A percentile compares a stretch with the other conserved stretches of the same genome.
Evolutionary conservation across 768 basidiomycete species (phyloP).

Genomic region (Arthromyces matolae): DNA sequence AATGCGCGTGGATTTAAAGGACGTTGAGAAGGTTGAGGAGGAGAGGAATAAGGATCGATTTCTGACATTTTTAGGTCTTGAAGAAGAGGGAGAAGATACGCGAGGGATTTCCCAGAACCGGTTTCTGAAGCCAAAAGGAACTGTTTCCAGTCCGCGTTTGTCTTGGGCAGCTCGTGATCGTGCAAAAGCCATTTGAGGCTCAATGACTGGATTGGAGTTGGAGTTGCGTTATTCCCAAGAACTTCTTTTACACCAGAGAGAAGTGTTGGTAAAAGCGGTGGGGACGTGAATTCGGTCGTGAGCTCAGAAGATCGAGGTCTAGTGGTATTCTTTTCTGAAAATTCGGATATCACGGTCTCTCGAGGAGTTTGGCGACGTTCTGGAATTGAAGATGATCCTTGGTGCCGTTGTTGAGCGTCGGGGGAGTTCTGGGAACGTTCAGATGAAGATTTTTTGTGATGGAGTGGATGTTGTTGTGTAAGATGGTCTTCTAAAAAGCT

Average conservation of each 20-base stretch:
- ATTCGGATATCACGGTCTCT: no score
- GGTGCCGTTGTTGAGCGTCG: no score
- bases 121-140: slow-evolving; percentile 85
- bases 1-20: slow-evolving; percentile 68
- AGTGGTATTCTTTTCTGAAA: slow-evolving; percentile 8
- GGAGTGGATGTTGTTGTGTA: neutral
- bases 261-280: slow-evolving; percentile 67
- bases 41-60: slow-evolving; percentile 14
- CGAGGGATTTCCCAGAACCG: slow-evolving; percentile 88
- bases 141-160: slow-evolving; percentile 32
- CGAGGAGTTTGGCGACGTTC: no score
- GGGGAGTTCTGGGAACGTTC: no score
- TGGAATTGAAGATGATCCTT: neutral
- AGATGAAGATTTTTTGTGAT: neutral
- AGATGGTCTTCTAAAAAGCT: no score
- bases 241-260: slow-evolving; percentile 51
- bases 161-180: slow-evolving; percentile 12
- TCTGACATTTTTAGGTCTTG: slow-evolving; percentile 75
- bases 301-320: slow-evolving; percentile 10
- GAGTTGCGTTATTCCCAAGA: slow-evolving; percentile 52
- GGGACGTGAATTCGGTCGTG: slow-evolving; percentile 55
- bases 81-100: slow-evolving; percentile 82
- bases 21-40: slow-evolving; percentile 17
- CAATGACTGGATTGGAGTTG: slow-evolving; percentile 79
- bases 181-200: slow-evolving; percentile 63